These are phyloP conservation scores for Boletus edulis DNA, from an alignment of 768 basidiomycete genomes.

Conservation along the genomic window DNA sequence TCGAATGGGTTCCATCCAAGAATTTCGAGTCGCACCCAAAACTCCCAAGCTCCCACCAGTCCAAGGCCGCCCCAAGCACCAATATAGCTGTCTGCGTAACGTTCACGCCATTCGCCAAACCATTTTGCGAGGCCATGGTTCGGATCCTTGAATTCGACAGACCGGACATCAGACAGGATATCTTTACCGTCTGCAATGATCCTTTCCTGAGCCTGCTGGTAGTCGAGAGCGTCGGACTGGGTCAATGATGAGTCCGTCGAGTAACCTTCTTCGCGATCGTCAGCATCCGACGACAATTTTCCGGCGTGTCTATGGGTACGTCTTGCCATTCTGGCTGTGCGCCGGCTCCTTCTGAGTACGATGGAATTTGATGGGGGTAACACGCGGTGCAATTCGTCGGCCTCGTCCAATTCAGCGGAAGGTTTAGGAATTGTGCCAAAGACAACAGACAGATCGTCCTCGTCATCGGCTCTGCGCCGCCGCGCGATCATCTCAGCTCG, in stretches of 20 bases:
- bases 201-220: constrained; percentile 55
- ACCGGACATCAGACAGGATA: constrained; percentile 77
- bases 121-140: constrained; percentile 62
- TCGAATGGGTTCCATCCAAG: constrained; percentile 87
- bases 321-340: constrained; percentile 56
- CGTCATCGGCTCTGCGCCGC: constrained; percentile 73
- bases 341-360: constrained; percentile 50
- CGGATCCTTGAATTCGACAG: constrained; percentile 83
- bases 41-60: constrained; percentile 89
- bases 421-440: constrained; percentile 50
- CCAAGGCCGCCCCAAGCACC: constrained; percentile 90
- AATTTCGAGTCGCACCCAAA: constrained; percentile 86
- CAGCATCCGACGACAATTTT: constrained; percentile 24
- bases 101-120: constrained; percentile 72
- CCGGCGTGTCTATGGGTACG: constrained; percentile 42
- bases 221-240: constrained; percentile 67
- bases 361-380: constrained; percentile 46
- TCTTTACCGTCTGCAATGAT: constrained; percentile 50
- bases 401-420: constrained; percentile 38
- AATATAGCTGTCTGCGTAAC: constrained; percentile 76
- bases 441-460: constrained; percentile 74
- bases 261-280: constrained; percentile 67
- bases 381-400: constrained; percentile 62
- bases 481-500: constrained; percentile 63
- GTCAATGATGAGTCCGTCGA: constrained; percentile 81